phyloP scores from a whole-genome alignment of 1,139 yeast genomes.

The Saccharomyces hybrid region DNA sequence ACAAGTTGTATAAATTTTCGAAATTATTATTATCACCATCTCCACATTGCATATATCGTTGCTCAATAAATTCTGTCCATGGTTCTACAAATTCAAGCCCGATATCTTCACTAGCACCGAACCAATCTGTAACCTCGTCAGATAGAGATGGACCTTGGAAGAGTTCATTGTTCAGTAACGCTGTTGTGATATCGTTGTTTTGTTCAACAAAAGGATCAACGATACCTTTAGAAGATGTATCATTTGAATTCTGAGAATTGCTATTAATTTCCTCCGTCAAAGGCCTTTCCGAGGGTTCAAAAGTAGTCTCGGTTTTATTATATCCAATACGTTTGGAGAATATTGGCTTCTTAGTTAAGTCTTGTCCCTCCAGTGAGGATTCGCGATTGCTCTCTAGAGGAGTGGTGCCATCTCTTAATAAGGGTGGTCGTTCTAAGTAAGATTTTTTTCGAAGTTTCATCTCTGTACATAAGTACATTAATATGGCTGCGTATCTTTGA shows the following conservation, averaged over 20 bases:
- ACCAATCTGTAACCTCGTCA: conserved; percentile 60
- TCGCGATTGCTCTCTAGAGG: background rate
- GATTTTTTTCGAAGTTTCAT: conserved; percentile 40
- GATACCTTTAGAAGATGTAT: background rate
- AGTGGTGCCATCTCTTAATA: background rate
- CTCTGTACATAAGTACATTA: conserved; percentile 72
- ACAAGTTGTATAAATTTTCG: conserved; percentile 7
- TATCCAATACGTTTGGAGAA: background rate
- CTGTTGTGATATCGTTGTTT: background rate
- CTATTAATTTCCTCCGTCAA: background rate
- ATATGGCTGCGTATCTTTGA: conserved; percentile 70
- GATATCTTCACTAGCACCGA: conserved; percentile 52
- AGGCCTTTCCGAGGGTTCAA: background rate
- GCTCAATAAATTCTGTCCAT: conserved; percentile 81
- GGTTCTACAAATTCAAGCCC: conserved; percentile 87
- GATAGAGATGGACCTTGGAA: conserved; percentile 8
- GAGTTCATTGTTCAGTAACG: background rate
- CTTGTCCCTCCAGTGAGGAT: background rate
- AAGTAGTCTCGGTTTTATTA: background rate
- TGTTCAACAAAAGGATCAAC: background rate
- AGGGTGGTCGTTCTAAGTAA: background rate
- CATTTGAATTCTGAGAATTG: background rate
- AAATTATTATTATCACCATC: conserved; percentile 7
- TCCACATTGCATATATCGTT: conserved; percentile 28
- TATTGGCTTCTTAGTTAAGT: background rate